These are phyloP conservation scores for Naganishia sp. DNA, from an alignment of 1,284 basidiomycete genomes.

Conservation along the genomic window DNA sequence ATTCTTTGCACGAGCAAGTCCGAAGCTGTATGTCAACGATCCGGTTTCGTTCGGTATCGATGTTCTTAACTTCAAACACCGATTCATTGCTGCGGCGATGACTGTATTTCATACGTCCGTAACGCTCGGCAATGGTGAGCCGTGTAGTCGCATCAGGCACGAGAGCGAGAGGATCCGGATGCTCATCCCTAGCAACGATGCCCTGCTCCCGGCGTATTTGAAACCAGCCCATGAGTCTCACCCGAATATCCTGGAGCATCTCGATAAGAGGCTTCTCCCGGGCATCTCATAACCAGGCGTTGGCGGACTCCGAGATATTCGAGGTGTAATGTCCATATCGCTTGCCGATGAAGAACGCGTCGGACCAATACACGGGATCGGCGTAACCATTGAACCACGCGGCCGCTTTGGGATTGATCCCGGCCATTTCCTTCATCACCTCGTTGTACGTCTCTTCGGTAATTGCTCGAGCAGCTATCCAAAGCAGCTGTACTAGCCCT, in stretches of 20 bases:
- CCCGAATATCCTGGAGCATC: not conserved
- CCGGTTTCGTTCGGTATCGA: not conserved
- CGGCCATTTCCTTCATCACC: not conserved
- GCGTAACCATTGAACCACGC: not conserved
- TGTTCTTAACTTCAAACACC: not conserved
- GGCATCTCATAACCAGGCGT: not conserved
- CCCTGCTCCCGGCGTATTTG: not conserved
- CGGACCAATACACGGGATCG: not conserved
- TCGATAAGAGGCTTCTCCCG: not conserved
- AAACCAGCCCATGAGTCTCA: not conserved
- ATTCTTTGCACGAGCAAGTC: not conserved
- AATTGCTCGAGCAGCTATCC: not conserved
- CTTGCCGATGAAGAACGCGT: not conserved
- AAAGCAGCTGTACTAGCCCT: not conserved
- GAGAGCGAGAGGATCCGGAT: not conserved
- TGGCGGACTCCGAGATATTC: not conserved
- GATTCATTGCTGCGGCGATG: not conserved
- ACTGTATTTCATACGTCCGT: not conserved
- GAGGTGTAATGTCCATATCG: not conserved
- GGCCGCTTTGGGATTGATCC: not conserved
- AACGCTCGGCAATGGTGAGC: not conserved
- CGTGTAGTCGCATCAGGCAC: not conserved
- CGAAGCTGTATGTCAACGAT: not conserved
- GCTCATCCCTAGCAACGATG: not conserved
- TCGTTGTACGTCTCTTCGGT: not conserved